These are phyloP conservation scores for Harrya chromipes DNA, from an alignment of 768 basidiomycete species.

Conservation along the genomic window DNA sequence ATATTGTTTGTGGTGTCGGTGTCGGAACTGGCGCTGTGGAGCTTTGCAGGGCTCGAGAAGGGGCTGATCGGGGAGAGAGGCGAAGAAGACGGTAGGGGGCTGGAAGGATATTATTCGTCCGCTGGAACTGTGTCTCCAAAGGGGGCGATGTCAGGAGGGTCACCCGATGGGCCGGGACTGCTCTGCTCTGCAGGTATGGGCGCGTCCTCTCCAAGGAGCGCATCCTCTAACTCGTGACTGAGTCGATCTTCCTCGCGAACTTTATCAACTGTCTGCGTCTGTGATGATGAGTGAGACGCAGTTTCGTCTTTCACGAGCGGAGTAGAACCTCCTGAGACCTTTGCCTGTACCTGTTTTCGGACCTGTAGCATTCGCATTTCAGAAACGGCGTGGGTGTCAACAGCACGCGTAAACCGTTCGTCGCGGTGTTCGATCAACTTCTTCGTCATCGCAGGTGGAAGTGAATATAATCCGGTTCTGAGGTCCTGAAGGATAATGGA, in stretches of 20 bases:
- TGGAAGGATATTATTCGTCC: conserved; percentile 33
- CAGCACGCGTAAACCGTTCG: conserved; percentile 56
- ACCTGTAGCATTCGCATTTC: conserved; percentile 3
- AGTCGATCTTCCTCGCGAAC: conserved; percentile 26
- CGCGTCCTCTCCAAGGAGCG: conserved; percentile 42
- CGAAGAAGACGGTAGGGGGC: conserved; percentile 59
- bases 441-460: conserved; percentile 47
- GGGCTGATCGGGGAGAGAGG: conserved; percentile 59
- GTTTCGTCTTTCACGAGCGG: not conserved
- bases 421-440: conserved; percentile 74
- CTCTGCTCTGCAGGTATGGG: conserved; percentile 31
- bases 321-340: not conserved
- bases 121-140: conserved; percentile 20
- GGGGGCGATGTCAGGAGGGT: conserved; percentile 17
- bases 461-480: conserved; percentile 18
- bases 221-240: conserved; percentile 36
- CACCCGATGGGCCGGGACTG: not conserved
- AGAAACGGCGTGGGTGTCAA: conserved; percentile 33
- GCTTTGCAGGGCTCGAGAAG: conserved; percentile 25
- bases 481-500: not conserved
- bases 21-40: not conserved
- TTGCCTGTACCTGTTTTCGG: not conserved
- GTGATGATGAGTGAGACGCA: not conserved
- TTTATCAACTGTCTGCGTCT: conserved; percentile 7
- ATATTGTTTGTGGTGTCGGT: conserved; percentile 8